A percentile compares a stretch with the other conserved stretches of the same genome.
Conservation (phyloP, 768 basidiomycete species). For the Russula compacta region DNA sequence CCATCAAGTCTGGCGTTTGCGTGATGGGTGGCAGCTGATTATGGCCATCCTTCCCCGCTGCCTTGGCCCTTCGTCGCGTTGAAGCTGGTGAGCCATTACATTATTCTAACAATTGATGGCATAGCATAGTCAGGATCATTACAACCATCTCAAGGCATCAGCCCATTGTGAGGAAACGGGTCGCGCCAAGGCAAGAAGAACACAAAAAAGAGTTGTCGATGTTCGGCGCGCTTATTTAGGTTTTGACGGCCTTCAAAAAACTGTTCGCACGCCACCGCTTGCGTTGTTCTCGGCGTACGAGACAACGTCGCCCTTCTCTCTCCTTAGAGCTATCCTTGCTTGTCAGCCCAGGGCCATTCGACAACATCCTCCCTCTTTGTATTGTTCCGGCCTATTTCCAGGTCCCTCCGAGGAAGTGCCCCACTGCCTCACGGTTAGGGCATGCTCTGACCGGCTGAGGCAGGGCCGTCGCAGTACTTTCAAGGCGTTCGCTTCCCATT, state of each 20-base stretch:
- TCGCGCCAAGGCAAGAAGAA: not conserved
- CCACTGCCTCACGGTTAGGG: not conserved
- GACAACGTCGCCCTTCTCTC: not conserved
- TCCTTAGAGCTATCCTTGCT: not conserved
- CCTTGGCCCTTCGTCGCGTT: not conserved
- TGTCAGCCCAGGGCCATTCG: not conserved
- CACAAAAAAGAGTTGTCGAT: not conserved
- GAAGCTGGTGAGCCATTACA: not conserved
- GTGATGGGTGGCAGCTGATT: not conserved
- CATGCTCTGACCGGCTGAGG: constrained; percentile 5
- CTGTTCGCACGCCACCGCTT: constrained; percentile 13
- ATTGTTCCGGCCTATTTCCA: constrained; percentile 5
- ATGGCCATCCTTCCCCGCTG: not conserved
- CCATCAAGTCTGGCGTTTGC: not conserved
- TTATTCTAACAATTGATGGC: not conserved
- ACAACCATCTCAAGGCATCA: not conserved
- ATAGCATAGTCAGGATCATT: not conserved
- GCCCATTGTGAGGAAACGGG: not conserved
- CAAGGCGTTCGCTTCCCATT: not conserved
- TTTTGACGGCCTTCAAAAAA: constrained; percentile 1
- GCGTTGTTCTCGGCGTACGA: constrained; percentile 7
- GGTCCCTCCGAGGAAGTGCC: not conserved
- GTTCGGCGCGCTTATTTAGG: constrained; percentile 8
- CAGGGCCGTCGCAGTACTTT: not conserved
- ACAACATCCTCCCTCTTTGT: not conserved